Evolutionary conservation across 2,329 filamentous ascomycete genomes (phyloP), one percentile per base, ranked within the genome.

Genomic region (Orbilia ellipsospora): DNA sequence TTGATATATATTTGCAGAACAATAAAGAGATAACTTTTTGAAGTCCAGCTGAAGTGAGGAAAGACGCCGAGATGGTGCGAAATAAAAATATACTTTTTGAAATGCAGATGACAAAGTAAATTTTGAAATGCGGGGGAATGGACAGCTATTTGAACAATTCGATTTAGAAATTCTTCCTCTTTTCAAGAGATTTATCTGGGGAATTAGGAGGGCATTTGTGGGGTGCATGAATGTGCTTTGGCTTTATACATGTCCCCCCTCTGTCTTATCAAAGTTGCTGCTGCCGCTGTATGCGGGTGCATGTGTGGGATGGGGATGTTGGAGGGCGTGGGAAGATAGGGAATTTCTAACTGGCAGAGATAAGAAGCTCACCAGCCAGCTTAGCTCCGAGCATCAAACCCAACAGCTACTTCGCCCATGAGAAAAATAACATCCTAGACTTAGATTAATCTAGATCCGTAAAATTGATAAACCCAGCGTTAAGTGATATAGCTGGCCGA

Each of bases 221-320:
- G 67, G 67, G 67, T 72, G 67, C 67, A 72, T 72, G 67, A 72
- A 60, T 36, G 31, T 7, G 31, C 31, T 36, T 36, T 36, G 67
- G 40, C 36, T 72, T 72, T 72, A 72, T 72, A 72, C 60, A 64
- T 72, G 23, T 61, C 45, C 23, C 31, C 31, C 1, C 51, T 48
- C 51, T 20, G 50, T 50, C 57, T 63, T 70, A 63, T 70, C 57
- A 63, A 28, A 31, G 18, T 16, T 28, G 16, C 5, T 20, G 20
- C 31, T 31, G 31, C 31, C 10, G 31, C 31, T 36, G 31, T 36
- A 45, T 26, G 13, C 20, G 57, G 4, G 16, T 18, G 10, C 20
- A 45, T 16, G 55, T 54, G 65, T 69, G 57, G 66, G 57, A 63
- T 63, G 66, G 55, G 55, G 48, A 61, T 40, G 57, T 4, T 13